These are phyloP conservation scores for Epichloe sp. DNA, from an alignment of 2,329 filamentous ascomycete species.

Conservation along the genomic window DNA sequence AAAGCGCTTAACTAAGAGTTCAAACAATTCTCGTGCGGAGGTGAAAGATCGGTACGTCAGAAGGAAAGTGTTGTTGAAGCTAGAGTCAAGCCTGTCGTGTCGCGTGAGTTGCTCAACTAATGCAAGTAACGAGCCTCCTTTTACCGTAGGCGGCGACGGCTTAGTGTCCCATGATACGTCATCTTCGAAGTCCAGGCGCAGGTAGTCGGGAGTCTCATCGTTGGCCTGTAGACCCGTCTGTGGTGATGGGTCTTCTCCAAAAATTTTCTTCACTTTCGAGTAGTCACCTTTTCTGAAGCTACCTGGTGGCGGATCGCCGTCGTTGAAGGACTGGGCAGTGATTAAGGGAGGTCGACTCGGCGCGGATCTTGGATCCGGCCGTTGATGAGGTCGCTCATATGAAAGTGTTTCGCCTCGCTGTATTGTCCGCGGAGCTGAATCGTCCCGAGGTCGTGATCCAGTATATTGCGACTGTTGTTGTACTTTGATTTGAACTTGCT, in stretches of 20 bases:
- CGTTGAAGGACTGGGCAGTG: constrained; percentile 50
- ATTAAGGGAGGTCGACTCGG: constrained; percentile 33
- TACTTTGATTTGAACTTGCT: constrained; percentile 53
- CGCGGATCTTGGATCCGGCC: constrained; percentile 40
- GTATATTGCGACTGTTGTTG: constrained; percentile 24
- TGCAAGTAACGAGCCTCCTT: constrained; percentile 77
- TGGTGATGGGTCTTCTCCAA: constrained; percentile 50
- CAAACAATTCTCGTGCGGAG: constrained; percentile 77
- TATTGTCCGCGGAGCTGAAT: constrained; percentile 34
- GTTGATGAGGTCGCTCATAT: constrained; percentile 40
- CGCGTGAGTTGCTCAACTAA: constrained; percentile 90
- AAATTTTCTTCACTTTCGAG: constrained; percentile 52
- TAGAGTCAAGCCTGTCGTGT: constrained; percentile 89
- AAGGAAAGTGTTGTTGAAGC: constrained; percentile 95
- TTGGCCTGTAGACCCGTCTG: constrained; percentile 32
- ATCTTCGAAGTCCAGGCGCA: constrained; percentile 74
- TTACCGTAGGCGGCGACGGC: constrained; percentile 58
- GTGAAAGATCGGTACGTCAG: constrained; percentile 96
- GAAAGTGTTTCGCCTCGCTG: constrained; percentile 46
- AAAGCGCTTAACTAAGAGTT: constrained; percentile 83
- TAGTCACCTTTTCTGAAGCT: constrained; percentile 46
- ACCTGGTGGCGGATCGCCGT: constrained; percentile 39
- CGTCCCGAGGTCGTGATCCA: constrained; percentile 31
- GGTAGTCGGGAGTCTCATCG: constrained; percentile 72
- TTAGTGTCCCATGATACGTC: constrained; percentile 88